These are phyloP conservation scores for Corynespora cassiicola DNA, from an alignment of 2,329 filamentous ascomycete genomes.

Conservation along the genomic window DNA sequence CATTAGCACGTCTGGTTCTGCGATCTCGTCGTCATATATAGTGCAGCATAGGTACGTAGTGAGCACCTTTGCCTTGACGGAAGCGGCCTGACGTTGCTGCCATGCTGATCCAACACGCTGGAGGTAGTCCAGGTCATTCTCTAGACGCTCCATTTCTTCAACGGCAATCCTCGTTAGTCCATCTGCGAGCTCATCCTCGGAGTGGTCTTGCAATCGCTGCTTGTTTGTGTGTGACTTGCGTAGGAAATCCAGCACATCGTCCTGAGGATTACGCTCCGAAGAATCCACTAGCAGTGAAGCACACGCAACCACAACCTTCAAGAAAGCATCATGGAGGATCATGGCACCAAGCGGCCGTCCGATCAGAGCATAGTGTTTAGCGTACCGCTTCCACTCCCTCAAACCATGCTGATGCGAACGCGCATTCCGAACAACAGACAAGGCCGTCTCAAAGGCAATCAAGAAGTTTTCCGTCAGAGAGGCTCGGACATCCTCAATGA, in stretches of 20 bases:
- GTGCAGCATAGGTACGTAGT: constrained; percentile 86
- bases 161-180: constrained; percentile 74
- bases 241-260: constrained; percentile 76
- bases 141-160: constrained; percentile 84
- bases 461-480: constrained; percentile 86
- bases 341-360: constrained; percentile 88
- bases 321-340: constrained; percentile 87
- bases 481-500: constrained; percentile 74
- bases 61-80: constrained; percentile 82
- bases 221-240: constrained; percentile 23
- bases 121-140: constrained; percentile 89
- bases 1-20: constrained; percentile 79
- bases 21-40: constrained; percentile 79
- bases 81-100: constrained; percentile 85
- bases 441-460: constrained; percentile 83
- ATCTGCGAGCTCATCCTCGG: constrained; percentile 51
- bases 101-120: constrained; percentile 78
- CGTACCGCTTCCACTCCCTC: constrained; percentile 86
- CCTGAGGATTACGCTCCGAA: constrained; percentile 60
- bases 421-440: constrained; percentile 87
- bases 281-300: constrained; percentile 76
- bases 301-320: constrained; percentile 80
- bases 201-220: constrained; percentile 20
- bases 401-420: constrained; percentile 69
- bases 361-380: constrained; percentile 80